phyloP scores from a whole-genome alignment of 768 basidiomycete genomes.

The Kwoniella dejecticola region DNA sequence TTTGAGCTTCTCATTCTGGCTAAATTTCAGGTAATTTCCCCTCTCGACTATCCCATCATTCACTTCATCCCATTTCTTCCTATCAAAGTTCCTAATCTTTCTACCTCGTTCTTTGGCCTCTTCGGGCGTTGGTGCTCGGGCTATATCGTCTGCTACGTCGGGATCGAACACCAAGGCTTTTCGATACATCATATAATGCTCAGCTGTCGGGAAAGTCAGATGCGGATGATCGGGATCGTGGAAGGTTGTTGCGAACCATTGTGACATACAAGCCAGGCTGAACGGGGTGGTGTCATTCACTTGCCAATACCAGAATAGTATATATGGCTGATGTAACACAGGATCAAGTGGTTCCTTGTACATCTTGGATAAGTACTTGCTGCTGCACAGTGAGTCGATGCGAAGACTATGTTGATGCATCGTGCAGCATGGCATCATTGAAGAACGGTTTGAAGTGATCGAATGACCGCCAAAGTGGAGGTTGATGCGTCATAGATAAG shows the following conservation, averaged over 20 bases:
- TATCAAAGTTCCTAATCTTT: slow-evolving; percentile 61
- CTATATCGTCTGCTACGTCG: slow-evolving; percentile 59
- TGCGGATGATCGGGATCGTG: slow-evolving; percentile 21
- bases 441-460: no score
- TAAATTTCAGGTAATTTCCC: slow-evolving; percentile 64
- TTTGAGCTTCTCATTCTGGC: slow-evolving; percentile 59
- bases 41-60: slow-evolving; percentile 62
- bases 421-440: no score
- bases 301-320: slow-evolving; percentile 34
- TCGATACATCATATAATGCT: slow-evolving; percentile 70
- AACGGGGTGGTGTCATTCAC: slow-evolving; percentile 22
- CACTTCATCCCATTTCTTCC: slow-evolving; percentile 60
- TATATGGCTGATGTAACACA: slow-evolving; percentile 14
- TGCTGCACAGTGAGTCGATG: no score
- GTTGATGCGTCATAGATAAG: not conserved
- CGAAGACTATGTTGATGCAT: no score
- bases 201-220: slow-evolving; percentile 59
- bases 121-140: slow-evolving; percentile 58
- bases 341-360: slow-evolving; percentile 8
- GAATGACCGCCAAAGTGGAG: not conserved
- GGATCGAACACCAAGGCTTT: slow-evolving; percentile 65
- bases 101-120: slow-evolving; percentile 64
- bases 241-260: slow-evolving; percentile 37
- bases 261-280: slow-evolving; percentile 32
- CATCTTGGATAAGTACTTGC: slow-evolving; percentile 1